These are phyloP conservation scores for Annona squamosa DNA, from an alignment of 164 flowering plant genomes.

Conservation along the genomic window DNA sequence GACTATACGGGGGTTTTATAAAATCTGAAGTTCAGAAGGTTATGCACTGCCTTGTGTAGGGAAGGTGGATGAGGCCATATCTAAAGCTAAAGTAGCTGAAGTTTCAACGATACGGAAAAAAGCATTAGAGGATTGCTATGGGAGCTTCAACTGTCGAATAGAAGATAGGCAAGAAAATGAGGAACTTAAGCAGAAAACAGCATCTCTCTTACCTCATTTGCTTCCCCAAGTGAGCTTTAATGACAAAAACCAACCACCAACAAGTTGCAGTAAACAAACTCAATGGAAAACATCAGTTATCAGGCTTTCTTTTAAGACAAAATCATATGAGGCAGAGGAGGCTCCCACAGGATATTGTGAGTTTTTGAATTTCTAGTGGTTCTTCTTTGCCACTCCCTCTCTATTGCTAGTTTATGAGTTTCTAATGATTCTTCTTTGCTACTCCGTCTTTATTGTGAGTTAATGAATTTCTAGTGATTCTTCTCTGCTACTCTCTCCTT, in stretches of 20 bases:
- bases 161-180: conserved; percentile 39
- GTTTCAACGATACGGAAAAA: conserved; percentile 36
- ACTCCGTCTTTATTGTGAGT: too few species aligned
- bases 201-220: conserved; percentile 33
- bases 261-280: conserved; percentile 24
- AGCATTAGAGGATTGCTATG: conserved; percentile 33
- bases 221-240: conserved; percentile 62
- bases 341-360: conserved; percentile 42
- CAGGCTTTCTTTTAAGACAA: conserved; percentile 74
- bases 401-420: not conserved
- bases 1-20: conserved; percentile 30
- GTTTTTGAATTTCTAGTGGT: conserved; percentile 9
- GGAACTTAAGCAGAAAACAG: conserved; percentile 28
- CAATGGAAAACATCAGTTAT: conserved; percentile 59
- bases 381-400: too few species aligned
- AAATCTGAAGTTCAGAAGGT: conserved; percentile 26
- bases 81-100: conserved; percentile 9
- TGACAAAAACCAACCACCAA: conserved; percentile 39
- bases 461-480: not conserved
- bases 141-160: conserved; percentile 54
- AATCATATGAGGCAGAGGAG: conserved; percentile 68
- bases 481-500: not conserved
- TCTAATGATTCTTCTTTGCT: too few species aligned
- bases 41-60: conserved; percentile 39
- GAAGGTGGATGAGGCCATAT: conserved; percentile 34